Conservation (phyloP, 129 eudicot genomes). For the Oenanthe sinensis region DNA sequence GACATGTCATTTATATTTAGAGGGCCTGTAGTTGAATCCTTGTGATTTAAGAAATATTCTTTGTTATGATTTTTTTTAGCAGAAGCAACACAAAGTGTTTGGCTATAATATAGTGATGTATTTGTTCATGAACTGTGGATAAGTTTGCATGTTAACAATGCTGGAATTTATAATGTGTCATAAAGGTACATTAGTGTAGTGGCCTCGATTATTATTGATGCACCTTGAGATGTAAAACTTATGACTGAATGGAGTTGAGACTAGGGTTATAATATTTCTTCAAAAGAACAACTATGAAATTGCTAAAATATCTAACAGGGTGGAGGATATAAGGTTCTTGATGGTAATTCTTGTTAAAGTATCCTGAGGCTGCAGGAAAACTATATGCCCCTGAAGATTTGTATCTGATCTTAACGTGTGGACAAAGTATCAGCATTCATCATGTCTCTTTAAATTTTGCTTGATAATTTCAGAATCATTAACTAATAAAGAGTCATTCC, state of each 20-base stretch:
- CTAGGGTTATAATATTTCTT: not conserved
- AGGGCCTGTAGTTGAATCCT: not conserved
- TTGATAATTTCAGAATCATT: not conserved
- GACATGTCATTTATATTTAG: not conserved
- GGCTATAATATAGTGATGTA: not conserved
- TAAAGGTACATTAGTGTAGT: not conserved
- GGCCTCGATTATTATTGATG: not conserved
- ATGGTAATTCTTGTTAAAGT: not conserved
- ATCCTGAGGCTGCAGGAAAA: not conserved
- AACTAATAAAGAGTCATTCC: not conserved
- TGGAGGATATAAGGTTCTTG: not conserved
- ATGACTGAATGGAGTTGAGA: not conserved
- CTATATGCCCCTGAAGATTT: not conserved
- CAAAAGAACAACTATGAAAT: not conserved
- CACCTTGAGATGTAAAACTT: not conserved
- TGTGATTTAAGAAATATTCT: not conserved
- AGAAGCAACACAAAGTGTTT: not conserved
- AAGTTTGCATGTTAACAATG: not conserved
- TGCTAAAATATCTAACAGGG: not conserved
- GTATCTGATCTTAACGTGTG: not conserved
- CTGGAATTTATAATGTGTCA: not conserved
- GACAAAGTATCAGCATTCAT: not conserved
- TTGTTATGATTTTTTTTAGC: not conserved
- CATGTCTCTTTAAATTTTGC: not conserved
- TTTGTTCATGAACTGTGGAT: not conserved